These are phyloP conservation scores for Cutaneotrichosporon daszewskae DNA, from an alignment of 1,284 basidiomycete genomes.

Conservation along the genomic window DNA sequence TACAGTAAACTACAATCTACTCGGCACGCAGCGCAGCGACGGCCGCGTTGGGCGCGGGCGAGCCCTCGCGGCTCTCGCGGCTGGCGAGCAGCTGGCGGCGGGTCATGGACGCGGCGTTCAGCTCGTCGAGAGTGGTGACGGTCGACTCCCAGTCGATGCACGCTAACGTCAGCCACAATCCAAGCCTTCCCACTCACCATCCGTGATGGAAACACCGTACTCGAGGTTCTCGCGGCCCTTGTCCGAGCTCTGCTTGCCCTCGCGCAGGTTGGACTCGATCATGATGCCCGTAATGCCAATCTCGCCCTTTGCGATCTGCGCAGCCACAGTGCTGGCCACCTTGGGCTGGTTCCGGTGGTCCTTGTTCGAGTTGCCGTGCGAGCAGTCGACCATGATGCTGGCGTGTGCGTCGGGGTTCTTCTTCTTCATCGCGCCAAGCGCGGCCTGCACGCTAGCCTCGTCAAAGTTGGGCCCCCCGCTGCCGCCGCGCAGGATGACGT, in stretches of 20 bases:
- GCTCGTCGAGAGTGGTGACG: conserved; percentile 64
- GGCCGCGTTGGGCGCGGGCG: conserved; percentile 19
- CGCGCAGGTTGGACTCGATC: conserved; percentile 87
- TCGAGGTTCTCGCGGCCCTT: conserved; percentile 60
- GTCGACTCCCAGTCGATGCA: conserved; percentile 83
- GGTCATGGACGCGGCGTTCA: conserved; percentile 54
- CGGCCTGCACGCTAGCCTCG: conserved; percentile 66
- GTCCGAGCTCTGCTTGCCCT: conserved; percentile 67
- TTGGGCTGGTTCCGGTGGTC: conserved; percentile 86
- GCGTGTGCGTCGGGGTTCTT: conserved; percentile 50
- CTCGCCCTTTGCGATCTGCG: conserved; percentile 73
- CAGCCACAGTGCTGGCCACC: conserved; percentile 81
- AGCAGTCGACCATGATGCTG: conserved; percentile 51
- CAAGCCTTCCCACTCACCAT: conserved; percentile 53
- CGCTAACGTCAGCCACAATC: no score
- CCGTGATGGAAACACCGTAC: conserved; percentile 82
- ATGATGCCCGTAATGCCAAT: conserved; percentile 79
- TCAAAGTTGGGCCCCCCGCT: conserved; percentile 71
- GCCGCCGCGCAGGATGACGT: conserved; percentile 89
- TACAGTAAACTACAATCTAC: no score
- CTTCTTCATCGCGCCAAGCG: conserved; percentile 63
- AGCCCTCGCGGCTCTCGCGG: no score
- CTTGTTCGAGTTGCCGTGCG: conserved; percentile 77
- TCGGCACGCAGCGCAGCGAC: no score
- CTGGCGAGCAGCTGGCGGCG: conserved; percentile 32